Evolutionary conservation across 2,329 filamentous ascomycete species (phyloP).

Genomic region (Alternaria solani): DNA sequence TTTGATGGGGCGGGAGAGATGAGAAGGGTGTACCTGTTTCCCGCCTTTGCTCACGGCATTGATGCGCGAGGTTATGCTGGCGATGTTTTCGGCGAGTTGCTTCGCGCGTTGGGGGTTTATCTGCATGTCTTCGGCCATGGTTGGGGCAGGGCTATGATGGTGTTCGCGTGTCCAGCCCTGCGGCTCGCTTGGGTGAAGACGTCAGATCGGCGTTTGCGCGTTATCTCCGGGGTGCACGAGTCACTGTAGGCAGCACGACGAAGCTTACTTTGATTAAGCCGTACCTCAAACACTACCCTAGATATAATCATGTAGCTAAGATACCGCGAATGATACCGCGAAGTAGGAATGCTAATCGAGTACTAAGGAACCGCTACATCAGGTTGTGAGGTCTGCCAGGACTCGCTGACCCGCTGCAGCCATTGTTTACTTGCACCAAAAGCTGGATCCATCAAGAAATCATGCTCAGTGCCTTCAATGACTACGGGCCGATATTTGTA

Average conservation of each 20-base stretch:
- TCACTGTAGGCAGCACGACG: no score
- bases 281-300: no score
- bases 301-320: no score
- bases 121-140: slow-evolving; percentile 51
- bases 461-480: slow-evolving; percentile 34
- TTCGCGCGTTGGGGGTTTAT: slow-evolving; percentile 56
- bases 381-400: slow-evolving; percentile 16
- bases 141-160: slow-evolving; percentile 16
- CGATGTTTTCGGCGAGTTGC: slow-evolving; percentile 56
- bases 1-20: background rate
- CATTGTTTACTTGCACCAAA: slow-evolving; percentile 36
- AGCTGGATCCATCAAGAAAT: slow-evolving; percentile 39
- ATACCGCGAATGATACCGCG: background rate
- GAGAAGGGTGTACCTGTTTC: slow-evolving; percentile 35
- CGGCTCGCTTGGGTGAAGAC: slow-evolving; percentile 17
- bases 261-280: no score
- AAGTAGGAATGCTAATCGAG: background rate
- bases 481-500: slow-evolving; percentile 31
- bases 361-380: background rate
- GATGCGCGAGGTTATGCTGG: slow-evolving; percentile 53
- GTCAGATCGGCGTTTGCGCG: slow-evolving; percentile 24
- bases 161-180: slow-evolving; percentile 18
- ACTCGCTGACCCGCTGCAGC: slow-evolving; percentile 35
- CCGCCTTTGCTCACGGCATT: slow-evolving; percentile 47
- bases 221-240: slow-evolving; percentile 16